These are phyloP conservation scores for Cladosporium sphaerospermum DNA, from an alignment of 2,329 filamentous ascomycete genomes.

Conservation along the genomic window DNA sequence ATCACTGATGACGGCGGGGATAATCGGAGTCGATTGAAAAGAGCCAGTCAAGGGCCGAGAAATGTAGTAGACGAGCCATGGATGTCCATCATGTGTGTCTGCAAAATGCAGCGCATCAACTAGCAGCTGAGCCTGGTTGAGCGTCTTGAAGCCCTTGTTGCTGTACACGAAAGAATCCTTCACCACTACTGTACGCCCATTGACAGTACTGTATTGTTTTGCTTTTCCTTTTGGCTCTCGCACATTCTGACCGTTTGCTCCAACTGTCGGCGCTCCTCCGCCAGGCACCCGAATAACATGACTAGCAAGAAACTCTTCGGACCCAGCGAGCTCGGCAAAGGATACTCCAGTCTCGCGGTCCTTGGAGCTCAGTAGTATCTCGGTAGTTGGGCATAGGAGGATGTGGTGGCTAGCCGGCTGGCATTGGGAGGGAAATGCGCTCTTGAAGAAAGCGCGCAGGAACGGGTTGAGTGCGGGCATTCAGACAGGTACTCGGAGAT, in stretches of 20 bases:
- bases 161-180: constrained; percentile 91
- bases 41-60: constrained; percentile 78
- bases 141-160: constrained; percentile 96
- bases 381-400: constrained; percentile 86
- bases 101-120: constrained; percentile 82
- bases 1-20: constrained; percentile 51
- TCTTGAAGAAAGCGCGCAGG: constrained; percentile 97
- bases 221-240: constrained; percentile 88
- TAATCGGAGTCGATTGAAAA: constrained; percentile 69
- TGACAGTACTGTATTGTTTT: constrained; percentile 87
- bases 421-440: constrained; percentile 86
- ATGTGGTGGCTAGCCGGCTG: constrained; percentile 86
- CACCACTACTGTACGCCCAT: constrained; percentile 86
- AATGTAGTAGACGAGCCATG: constrained; percentile 97
- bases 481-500: constrained; percentile 12
- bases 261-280: constrained; percentile 28
- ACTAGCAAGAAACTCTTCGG: constrained; percentile 92
- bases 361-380: constrained; percentile 79
- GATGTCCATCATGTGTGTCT: constrained; percentile 78
- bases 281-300: constrained; percentile 84
- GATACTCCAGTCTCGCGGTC: constrained; percentile 76
- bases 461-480: constrained; percentile 84
- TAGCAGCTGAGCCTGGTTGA: constrained; percentile 83
- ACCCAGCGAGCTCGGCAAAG: constrained; percentile 74
- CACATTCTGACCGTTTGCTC: constrained; percentile 47